These are phyloP conservation scores for Penicillium sp. DNA, from an alignment of 2,329 filamentous ascomycete genomes.

Conservation along the genomic window DNA sequence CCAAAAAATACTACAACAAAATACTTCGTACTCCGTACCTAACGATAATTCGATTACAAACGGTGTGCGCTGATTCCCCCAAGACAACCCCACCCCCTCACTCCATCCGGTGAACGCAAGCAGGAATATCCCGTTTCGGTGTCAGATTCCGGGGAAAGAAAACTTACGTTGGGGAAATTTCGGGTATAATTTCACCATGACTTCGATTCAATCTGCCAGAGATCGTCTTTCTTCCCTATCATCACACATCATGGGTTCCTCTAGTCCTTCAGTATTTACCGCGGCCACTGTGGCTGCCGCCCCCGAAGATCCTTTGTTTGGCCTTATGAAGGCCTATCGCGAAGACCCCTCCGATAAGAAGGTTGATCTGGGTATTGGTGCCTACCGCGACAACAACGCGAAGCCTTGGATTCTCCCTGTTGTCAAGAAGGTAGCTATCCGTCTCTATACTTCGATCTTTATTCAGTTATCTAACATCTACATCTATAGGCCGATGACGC, in stretches of 20 bases:
- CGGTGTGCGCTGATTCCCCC: not conserved
- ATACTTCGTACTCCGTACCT: no score
- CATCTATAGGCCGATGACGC: constrained; percentile 76
- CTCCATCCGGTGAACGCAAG: constrained; percentile 38
- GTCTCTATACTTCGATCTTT: not conserved
- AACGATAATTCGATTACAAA: not conserved
- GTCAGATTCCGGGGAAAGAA: constrained; percentile 27
- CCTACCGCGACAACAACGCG: constrained; percentile 90
- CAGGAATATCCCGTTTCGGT: constrained; percentile 29
- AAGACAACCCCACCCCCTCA: constrained; percentile 16
- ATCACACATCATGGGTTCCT: constrained; percentile 65
- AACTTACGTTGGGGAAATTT: not conserved
- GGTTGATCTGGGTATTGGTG: constrained; percentile 92
- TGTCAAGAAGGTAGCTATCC: constrained; percentile 75
- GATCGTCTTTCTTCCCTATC: constrained; percentile 38
- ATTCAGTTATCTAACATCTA: not conserved
- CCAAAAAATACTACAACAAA: no score
- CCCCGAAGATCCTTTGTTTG: constrained; percentile 92
- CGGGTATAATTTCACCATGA: constrained; percentile 20
- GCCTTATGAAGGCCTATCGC: constrained; percentile 82
- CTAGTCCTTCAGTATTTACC: constrained; percentile 67
- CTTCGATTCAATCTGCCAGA: constrained; percentile 23
- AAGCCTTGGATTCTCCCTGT: constrained; percentile 98
- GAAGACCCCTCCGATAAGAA: constrained; percentile 75
- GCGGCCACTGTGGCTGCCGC: constrained; percentile 79